A percentile compares a stretch with the other conserved stretches of the same genome.
phyloP scores from a whole-genome alignment of 2,329 filamentous ascomycete species.

The Escovopsis sp. region DNA sequence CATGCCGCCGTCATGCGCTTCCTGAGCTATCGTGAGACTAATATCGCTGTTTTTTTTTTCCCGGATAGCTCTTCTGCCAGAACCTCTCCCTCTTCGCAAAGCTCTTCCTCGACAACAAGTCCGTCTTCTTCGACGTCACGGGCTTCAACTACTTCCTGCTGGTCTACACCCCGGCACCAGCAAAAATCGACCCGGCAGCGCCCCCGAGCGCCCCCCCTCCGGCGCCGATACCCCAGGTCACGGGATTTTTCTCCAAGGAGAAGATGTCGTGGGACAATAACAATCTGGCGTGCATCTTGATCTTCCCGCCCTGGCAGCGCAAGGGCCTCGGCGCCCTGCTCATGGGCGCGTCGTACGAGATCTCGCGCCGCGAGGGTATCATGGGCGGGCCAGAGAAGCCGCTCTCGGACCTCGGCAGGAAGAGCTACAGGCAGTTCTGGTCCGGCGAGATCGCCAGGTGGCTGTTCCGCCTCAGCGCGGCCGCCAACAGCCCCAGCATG shows the following conservation, averaged over 20 bases:
- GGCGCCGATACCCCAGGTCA: conserved; percentile 32
- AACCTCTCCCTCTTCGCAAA: conserved; percentile 94
- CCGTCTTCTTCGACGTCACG: conserved; percentile 91
- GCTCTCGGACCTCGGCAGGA: conserved; percentile 69
- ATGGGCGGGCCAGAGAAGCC: conserved; percentile 91
- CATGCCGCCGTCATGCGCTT: too few relatives aligned
- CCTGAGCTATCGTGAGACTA: conserved; percentile 1
- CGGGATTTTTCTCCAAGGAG: conserved; percentile 98
- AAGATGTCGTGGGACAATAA: conserved; percentile 99
- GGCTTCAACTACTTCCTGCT: conserved; percentile 93
- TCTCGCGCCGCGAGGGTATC: conserved; percentile 68
- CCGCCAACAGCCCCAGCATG: background rate
- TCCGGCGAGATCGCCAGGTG: conserved; percentile 67
- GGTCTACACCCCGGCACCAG: conserved; percentile 46
- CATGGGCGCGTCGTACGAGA: conserved; percentile 88
- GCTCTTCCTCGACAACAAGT: conserved; percentile 95
- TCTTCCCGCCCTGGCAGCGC: conserved; percentile 92
- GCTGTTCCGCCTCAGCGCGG: conserved; percentile 29
- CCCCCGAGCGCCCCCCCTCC: conserved; percentile 2
- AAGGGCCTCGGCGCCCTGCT: conserved; percentile 77
- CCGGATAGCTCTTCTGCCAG: conserved; percentile 64
- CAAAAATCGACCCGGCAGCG: conserved; percentile 3
- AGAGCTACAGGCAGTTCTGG: conserved; percentile 79
- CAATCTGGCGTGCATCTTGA: conserved; percentile 88
- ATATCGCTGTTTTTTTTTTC: conserved; percentile 6